phyloP scores from a whole-genome alignment of 495 filamentous ascomycete species.

The Talaromyces liani region DNA sequence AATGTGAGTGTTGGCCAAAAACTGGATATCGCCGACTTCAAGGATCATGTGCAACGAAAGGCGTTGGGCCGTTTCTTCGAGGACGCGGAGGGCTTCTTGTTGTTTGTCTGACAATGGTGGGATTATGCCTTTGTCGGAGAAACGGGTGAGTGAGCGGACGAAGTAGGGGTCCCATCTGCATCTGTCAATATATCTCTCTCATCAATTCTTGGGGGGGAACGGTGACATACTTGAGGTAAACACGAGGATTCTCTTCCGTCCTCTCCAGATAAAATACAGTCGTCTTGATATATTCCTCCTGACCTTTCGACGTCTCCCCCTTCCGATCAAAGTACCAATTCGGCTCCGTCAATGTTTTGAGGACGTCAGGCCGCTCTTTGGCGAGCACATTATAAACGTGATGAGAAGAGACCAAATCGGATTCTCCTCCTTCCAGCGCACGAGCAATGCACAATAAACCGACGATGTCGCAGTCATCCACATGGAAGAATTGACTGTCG shows the following conservation, averaged over 20 bases:
- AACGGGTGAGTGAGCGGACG: constrained; percentile 58
- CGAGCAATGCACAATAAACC: constrained; percentile 77
- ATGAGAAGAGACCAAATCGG: constrained; percentile 72
- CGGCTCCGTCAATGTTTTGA: constrained; percentile 63
- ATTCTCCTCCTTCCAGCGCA: constrained; percentile 77
- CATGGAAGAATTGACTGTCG: constrained; percentile 65
- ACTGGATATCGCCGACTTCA: constrained; percentile 75
- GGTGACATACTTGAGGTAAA: constrained; percentile 45
- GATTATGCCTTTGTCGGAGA: constrained; percentile 58
- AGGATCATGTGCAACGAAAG: constrained; percentile 69
- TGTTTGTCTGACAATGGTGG: constrained; percentile 60
- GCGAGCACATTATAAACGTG: constrained; percentile 77
- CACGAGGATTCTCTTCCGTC: constrained; percentile 34
- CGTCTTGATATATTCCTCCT: constrained; percentile 69
- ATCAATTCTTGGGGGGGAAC: background rate
- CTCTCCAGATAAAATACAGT: constrained; percentile 68
- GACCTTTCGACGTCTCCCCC: constrained; percentile 66
- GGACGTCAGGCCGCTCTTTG: constrained; percentile 67
- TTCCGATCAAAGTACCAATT: constrained; percentile 96
- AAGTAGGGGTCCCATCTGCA: constrained; percentile 77
- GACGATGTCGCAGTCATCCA: constrained; percentile 76
- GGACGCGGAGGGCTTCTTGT: constrained; percentile 51
- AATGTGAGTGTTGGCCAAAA: constrained; percentile 61
- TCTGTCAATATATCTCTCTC: constrained; percentile 1
- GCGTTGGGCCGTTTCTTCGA: constrained; percentile 60